phyloP scores from a whole-genome alignment of 108 stramenopile genomes.

The Conticribra guillardii region DNA sequence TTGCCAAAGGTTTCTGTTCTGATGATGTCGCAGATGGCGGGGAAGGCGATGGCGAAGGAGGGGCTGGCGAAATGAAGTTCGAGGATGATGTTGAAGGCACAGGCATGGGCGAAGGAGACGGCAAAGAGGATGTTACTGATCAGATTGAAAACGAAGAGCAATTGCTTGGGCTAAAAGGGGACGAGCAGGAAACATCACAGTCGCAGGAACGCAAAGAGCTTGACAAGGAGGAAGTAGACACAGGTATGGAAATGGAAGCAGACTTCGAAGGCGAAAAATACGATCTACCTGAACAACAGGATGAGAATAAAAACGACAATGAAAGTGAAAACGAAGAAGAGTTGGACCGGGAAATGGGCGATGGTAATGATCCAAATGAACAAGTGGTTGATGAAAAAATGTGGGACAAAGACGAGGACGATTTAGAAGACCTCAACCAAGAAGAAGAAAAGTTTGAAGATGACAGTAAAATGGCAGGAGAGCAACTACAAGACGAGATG shows the following conservation, averaged over 20 bases:
- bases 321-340: constrained; percentile 92
- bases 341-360: constrained; percentile 98
- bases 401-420: constrained; percentile 95
- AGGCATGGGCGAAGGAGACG: constrained; percentile 99
- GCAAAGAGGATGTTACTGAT: constrained; percentile 95
- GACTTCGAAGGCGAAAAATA: constrained; percentile 97
- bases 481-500: constrained; percentile 89
- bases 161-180: constrained; percentile 91
- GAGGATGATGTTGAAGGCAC: constrained; percentile 97
- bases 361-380: constrained; percentile 86
- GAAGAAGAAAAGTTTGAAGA: constrained; percentile 95
- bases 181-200: constrained; percentile 65
- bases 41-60: constrained; percentile 73
- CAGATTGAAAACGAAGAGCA: constrained; percentile 98
- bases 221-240: constrained; percentile 94
- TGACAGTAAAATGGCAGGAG: constrained; percentile 85
- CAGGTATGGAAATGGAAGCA: constrained; percentile 98
- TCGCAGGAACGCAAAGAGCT: constrained; percentile 69
- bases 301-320: constrained; percentile 64
- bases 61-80: constrained; percentile 81
- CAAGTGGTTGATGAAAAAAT: constrained; percentile 97
- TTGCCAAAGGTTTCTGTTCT: constrained; percentile 93
- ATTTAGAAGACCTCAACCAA: constrained; percentile 85
- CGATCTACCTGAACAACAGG: constrained; percentile 90
- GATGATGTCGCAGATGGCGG: constrained; percentile 85